Base-by-base conservation (phyloP, 2,329 filamentous ascomycete species). In the Pseudogymnoascus sp. region DNA sequence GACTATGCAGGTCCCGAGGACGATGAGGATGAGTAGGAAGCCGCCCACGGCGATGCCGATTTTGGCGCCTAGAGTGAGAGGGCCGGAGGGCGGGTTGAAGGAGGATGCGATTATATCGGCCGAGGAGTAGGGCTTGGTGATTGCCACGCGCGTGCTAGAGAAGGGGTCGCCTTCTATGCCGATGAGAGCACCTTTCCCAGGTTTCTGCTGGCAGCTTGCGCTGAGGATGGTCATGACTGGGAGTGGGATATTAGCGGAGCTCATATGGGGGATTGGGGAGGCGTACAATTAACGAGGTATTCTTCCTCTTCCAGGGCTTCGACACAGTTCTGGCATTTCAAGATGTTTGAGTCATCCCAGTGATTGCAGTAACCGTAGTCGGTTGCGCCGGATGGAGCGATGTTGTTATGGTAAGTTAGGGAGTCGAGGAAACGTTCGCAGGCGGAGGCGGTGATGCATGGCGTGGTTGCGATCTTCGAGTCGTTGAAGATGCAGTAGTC, bases 311-410 rank as follows among this genome's bases (percentile, higher is more conserved):
- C 25, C 6, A 36, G 60, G 8, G 60, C 21, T 19, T 48, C 60
- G 23, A 70, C 41, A 62, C 70, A 71, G 28, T 51, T 41, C 23
- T 41, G 57, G 48, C 69, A 70, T 48, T 65, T 64, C 41, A 65
- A 51, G 57, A 73, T 62, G 1, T 67, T 61, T 43, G 69, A 65
- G 16, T 67, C 62, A 39, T 70, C 66, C 2, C 60, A 61, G 4
- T 66, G 66, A 34, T 65, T 62, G 57, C 72, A 74, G 45, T 73
- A 74, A n/a, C 65, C 60, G 62, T 70, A 74, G 23, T 67, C 61
- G 3, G 51, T 66, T 13, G 64, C 65, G 31, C 69, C 70, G 23
- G 41, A 54, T 3, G 70, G 64, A 7, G 65, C 62, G 11, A 67
- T 62, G 19, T 70, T 68, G n/a, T 68, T 69, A 65, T 61, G 34